phyloP scores from a whole-genome alignment of 1,284 basidiomycete genomes.

The Boletellus deceptivus region DNA sequence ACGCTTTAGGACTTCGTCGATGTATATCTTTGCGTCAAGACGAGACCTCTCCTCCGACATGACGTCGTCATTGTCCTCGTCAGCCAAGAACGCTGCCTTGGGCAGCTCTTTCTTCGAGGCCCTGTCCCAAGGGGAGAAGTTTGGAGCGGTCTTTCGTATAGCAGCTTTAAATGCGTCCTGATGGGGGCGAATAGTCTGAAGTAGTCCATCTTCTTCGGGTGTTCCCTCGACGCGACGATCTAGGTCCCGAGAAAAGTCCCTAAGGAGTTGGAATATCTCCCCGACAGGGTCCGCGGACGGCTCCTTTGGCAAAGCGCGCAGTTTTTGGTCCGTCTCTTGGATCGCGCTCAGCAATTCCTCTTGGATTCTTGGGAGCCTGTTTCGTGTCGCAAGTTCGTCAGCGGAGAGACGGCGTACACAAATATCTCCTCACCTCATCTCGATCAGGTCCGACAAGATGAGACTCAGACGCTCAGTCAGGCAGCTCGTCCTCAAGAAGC shows the following conservation, averaged over 20 bases:
- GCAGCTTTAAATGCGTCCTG: slow-evolving; percentile 46
- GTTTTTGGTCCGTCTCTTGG: slow-evolving; percentile 37
- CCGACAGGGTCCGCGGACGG: slow-evolving; percentile 54
- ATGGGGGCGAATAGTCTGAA: slow-evolving; percentile 52
- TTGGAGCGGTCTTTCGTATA: slow-evolving; percentile 54
- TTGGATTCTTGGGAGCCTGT: slow-evolving; percentile 63
- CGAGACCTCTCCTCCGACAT: slow-evolving; percentile 20
- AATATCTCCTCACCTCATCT: slow-evolving; percentile 43
- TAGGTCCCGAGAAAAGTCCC: slow-evolving; percentile 47
- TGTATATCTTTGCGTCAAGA: slow-evolving; percentile 39
- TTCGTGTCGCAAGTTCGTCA: background rate
- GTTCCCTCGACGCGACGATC: slow-evolving; percentile 49
- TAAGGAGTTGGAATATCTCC: slow-evolving; percentile 51
- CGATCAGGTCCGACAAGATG: slow-evolving; percentile 57
- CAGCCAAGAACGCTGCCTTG: slow-evolving; percentile 39
- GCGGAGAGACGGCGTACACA: background rate
- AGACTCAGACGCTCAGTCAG: slow-evolving; percentile 54
- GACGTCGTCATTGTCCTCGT: slow-evolving; percentile 32
- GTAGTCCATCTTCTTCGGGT: slow-evolving; percentile 45
- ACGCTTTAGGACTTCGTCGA: slow-evolving; percentile 54
- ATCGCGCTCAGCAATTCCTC: slow-evolving; percentile 48
- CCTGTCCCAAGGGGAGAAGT: slow-evolving; percentile 39
- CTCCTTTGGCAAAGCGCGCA: slow-evolving; percentile 47
- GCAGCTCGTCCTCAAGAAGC: slow-evolving; percentile 52
- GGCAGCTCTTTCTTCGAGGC: slow-evolving; percentile 5